These are phyloP conservation scores for Blastobotrys attinorum DNA, from an alignment of 805 yeast species.

Conservation along the genomic window DNA sequence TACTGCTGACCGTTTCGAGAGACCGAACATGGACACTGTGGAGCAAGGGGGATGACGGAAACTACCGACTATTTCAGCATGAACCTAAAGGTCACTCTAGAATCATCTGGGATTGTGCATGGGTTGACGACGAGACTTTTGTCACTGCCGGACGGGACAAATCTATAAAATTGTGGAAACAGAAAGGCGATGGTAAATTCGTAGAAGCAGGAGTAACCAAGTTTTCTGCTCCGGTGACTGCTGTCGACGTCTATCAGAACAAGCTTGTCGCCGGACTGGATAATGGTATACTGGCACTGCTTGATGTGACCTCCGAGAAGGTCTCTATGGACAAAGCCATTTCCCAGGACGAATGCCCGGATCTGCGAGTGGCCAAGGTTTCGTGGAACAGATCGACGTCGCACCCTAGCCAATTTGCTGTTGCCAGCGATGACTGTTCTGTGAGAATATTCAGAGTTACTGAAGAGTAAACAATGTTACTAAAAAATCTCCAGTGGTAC, in stretches of 20 bases:
- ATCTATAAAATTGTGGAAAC: constrained; percentile 64
- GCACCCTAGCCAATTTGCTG: constrained; percentile 38
- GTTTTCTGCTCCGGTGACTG: constrained; percentile 53
- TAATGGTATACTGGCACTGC: constrained; percentile 49
- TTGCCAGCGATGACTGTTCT: constrained; percentile 61
- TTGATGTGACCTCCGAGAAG: constrained; percentile 22
- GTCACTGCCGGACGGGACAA: constrained; percentile 86
- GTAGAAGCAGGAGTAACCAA: constrained; percentile 36
- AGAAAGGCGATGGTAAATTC: constrained; percentile 26
- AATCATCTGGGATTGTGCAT: constrained; percentile 92
- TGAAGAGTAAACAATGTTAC: no score
- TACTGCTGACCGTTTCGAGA: constrained; percentile 71
- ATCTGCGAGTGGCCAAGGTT: constrained; percentile 52
- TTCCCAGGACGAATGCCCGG: constrained; percentile 63
- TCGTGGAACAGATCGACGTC: constrained; percentile 43
- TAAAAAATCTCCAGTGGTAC: no score
- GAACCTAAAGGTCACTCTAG: constrained; percentile 78
- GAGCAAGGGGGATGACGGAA: constrained; percentile 33
- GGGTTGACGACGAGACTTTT: constrained; percentile 50
- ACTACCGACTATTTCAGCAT: constrained; percentile 33
- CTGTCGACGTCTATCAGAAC: constrained; percentile 42
- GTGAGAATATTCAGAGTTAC: constrained; percentile 30
- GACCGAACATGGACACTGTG: constrained; percentile 83
- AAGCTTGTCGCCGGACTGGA: constrained; percentile 62
- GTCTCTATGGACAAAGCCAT: constrained; percentile 14